A percentile compares a stretch with the other conserved stretches of the same genome.
Conservation (phyloP, 257 asterid genomes). For the Solanum arcanum region DNA sequence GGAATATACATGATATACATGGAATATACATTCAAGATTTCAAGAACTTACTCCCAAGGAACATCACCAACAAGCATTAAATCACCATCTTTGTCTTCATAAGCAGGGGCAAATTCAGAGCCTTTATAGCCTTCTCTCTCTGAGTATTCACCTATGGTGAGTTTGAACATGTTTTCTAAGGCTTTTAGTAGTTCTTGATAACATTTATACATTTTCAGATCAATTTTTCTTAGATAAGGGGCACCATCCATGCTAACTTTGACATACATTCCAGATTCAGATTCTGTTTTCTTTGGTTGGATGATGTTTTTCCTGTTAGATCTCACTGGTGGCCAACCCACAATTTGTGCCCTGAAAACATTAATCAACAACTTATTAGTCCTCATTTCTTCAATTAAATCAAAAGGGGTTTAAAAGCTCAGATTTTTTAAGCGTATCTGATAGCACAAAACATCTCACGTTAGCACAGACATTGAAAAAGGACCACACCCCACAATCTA, state of each 20-base stretch:
- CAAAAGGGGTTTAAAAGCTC: not conserved
- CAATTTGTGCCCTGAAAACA: constrained; percentile 54
- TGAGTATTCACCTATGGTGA: constrained; percentile 45
- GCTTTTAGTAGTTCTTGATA: constrained; percentile 43
- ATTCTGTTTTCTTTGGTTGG: constrained; percentile 34
- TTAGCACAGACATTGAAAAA: not conserved
- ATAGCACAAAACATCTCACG: not conserved
- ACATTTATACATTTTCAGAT: constrained; percentile 32
- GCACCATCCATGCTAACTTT: constrained; percentile 77
- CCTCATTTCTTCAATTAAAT: not conserved
- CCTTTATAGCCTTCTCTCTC: constrained; percentile 60
- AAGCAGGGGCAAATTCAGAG: constrained; percentile 50
- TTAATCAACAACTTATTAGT: not conserved
- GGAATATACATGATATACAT: too few species aligned
- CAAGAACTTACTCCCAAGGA: constrained; percentile 49
- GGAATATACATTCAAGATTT: not conserved
- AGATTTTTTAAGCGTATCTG: not conserved
- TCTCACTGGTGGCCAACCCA: constrained; percentile 91
- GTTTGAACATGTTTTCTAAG: constrained; percentile 49
- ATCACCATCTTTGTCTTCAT: constrained; percentile 72
- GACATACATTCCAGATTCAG: constrained; percentile 40
- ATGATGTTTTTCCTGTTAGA: constrained; percentile 44
- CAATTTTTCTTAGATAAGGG: constrained; percentile 63
- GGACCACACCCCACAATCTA: not conserved
- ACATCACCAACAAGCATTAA: constrained; percentile 71